phyloP scores from a whole-genome alignment of 768 basidiomycete genomes.

The Mycena capillaripes region DNA sequence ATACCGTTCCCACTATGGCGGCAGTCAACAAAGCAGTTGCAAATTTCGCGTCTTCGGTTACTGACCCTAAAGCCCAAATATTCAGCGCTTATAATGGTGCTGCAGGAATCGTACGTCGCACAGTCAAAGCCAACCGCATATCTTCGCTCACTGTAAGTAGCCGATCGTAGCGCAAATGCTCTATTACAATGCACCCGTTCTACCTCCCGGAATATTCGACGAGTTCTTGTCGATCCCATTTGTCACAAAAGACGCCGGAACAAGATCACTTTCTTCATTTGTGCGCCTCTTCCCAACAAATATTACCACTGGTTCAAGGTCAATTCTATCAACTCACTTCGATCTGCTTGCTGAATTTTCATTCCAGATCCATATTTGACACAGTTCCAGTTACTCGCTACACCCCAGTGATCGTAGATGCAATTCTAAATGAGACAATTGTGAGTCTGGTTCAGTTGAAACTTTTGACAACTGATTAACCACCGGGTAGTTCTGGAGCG shows the following conservation, averaged over 20 bases:
- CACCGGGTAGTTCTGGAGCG: not conserved
- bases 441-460: not conserved
- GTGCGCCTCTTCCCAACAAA: not conserved
- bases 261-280: too few relatives aligned
- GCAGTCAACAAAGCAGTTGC: too few relatives aligned
- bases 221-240: not conserved
- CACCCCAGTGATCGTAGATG: not conserved
- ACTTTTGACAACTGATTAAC: not conserved
- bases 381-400: not conserved
- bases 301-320: not conserved
- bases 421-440: constrained; percentile 7
- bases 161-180: not conserved
- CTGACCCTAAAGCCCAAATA: too few relatives aligned
- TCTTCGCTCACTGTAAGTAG: not conserved
- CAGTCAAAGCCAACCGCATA: too few relatives aligned
- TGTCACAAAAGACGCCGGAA: not conserved
- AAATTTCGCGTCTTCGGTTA: too few relatives aligned
- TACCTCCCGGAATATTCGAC: not conserved
- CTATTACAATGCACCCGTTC: not conserved
- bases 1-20: not conserved
- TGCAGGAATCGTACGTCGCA: too few relatives aligned
- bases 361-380: not conserved
- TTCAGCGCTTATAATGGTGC: too few relatives aligned
- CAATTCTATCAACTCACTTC: too few relatives aligned
- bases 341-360: too few relatives aligned